These are phyloP conservation scores for Rubia yunnanensis DNA, from an alignment of 257 asterid species.

Conservation along the genomic window DNA sequence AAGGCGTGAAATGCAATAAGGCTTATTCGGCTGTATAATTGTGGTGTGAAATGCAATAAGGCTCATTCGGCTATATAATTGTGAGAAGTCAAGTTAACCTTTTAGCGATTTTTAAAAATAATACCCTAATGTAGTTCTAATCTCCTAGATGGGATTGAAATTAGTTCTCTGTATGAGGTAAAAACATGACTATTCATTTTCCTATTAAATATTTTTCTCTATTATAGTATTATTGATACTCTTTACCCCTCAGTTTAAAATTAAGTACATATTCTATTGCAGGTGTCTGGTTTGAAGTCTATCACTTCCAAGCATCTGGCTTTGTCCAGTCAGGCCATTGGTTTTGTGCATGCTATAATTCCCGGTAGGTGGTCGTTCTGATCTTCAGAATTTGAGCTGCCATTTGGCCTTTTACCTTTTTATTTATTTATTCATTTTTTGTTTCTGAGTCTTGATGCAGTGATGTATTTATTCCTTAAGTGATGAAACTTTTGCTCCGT, in stretches of 20 bases:
- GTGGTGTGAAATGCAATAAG: not conserved
- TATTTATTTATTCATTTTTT: not conserved
- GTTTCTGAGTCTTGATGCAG: not conserved
- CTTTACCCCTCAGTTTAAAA: not conserved
- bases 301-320: slow-evolving; percentile 97
- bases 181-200: not conserved
- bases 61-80: not conserved
- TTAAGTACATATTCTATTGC: slow-evolving; percentile 16
- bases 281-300: slow-evolving; percentile 99
- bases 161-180: not conserved
- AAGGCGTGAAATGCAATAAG: not conserved
- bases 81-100: not conserved
- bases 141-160: too few relatives aligned
- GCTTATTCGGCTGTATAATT: not conserved
- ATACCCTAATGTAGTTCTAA: not conserved
- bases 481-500: not conserved
- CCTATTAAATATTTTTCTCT: not conserved
- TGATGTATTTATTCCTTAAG: not conserved
- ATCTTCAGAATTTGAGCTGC: slow-evolving; percentile 1
- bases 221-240: not conserved
- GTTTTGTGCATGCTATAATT: slow-evolving; percentile 70
- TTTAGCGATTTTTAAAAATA: not conserved
- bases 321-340: slow-evolving; percentile 95
- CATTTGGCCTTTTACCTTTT: not conserved
- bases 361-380: slow-evolving; percentile 60